Evolutionary conservation across 2,329 filamentous ascomycete species (phyloP).

Genomic region (Boeremia exigua): DNA sequence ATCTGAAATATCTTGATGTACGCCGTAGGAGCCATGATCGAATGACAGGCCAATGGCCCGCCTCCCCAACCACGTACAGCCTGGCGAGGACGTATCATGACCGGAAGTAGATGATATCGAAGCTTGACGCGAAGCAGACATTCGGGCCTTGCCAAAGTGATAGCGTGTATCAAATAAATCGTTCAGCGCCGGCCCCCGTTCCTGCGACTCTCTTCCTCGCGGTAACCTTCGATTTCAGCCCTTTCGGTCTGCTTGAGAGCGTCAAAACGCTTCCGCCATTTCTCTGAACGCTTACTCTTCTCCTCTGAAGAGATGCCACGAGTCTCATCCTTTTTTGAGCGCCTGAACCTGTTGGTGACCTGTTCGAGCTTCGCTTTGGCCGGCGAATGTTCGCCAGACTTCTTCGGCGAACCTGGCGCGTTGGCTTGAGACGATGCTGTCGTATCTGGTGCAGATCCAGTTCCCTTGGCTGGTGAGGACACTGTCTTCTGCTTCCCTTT

Average conservation of each 20-base stretch:
- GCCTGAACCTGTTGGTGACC: constrained; percentile 53
- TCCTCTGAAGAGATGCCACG: constrained; percentile 46
- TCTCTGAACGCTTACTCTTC: constrained; percentile 42
- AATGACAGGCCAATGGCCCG: neutral
- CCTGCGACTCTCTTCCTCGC: constrained; percentile 10
- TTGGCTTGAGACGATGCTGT: constrained; percentile 34
- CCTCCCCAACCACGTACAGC: neutral
- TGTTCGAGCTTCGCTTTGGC: constrained; percentile 56
- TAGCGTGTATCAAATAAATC: neutral
- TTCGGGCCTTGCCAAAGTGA: neutral
- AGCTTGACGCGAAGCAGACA: neutral
- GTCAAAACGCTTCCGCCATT: constrained; percentile 47
- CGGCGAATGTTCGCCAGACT: constrained; percentile 49
- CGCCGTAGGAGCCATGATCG: neutral
- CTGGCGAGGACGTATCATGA: neutral
- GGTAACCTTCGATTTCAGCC: constrained; percentile 37
- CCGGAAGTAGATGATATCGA: neutral
- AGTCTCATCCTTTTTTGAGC: constrained; percentile 47
- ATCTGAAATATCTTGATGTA: constrained; percentile 1
- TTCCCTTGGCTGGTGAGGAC: constrained; percentile 32
- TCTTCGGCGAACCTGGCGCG: constrained; percentile 41
- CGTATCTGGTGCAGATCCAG: constrained; percentile 20
- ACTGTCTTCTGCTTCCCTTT: constrained; percentile 42
- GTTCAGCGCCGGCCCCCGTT: constrained; percentile 9
- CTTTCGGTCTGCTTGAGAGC: constrained; percentile 39